A percentile compares a stretch with the other conserved stretches of the same genome.
Evolutionary conservation across 2,329 filamentous ascomycete species (phyloP).

Genomic region (Ascochyta lentis): DNA sequence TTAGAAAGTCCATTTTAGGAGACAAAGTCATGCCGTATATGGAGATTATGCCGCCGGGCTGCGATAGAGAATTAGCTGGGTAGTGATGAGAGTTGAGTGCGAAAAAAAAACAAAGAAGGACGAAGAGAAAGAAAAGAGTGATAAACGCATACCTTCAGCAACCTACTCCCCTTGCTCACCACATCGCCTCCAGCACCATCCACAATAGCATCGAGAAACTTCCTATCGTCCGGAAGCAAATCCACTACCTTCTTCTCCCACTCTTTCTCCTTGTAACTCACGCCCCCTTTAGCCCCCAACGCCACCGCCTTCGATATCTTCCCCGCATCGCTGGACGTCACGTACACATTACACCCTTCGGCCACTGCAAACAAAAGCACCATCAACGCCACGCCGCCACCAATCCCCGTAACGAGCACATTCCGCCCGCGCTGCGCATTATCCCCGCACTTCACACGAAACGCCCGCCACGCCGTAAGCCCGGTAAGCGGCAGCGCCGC

Average conservation of each 20-base stretch:
- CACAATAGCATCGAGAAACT: slow-evolving; percentile 80
- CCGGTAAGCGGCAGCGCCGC: slow-evolving; percentile 87
- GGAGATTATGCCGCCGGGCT: slow-evolving; percentile 80
- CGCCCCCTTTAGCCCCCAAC: slow-evolving; percentile 82
- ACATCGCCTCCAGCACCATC: slow-evolving; percentile 91
- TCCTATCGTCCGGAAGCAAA: slow-evolving; percentile 68
- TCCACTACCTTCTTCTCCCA: slow-evolving; percentile 80
- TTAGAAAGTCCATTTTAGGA: slow-evolving; percentile 85
- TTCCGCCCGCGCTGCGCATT: slow-evolving; percentile 71
- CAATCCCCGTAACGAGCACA: slow-evolving; percentile 87
- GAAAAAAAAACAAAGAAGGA: too few relatives aligned
- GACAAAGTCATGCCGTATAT: slow-evolving; percentile 90
- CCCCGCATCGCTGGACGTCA: slow-evolving; percentile 74
- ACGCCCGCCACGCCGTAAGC: slow-evolving; percentile 85
- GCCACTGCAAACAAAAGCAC: slow-evolving; percentile 78
- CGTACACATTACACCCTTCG: slow-evolving; percentile 77
- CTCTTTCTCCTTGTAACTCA: slow-evolving; percentile 75
- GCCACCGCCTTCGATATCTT: slow-evolving; percentile 76
- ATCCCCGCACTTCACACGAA: slow-evolving; percentile 74
- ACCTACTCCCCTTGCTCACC: slow-evolving; percentile 68
- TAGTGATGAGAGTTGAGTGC: too few relatives aligned
- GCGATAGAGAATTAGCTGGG: too few relatives aligned
- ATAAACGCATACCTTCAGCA: slow-evolving; percentile 66
- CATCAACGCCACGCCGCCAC: slow-evolving; percentile 87
- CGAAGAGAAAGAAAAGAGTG: too few relatives aligned